phyloP scores from a whole-genome alignment of 169 alveolate genomes.

The Plasmodium gallinaceum region DNA sequence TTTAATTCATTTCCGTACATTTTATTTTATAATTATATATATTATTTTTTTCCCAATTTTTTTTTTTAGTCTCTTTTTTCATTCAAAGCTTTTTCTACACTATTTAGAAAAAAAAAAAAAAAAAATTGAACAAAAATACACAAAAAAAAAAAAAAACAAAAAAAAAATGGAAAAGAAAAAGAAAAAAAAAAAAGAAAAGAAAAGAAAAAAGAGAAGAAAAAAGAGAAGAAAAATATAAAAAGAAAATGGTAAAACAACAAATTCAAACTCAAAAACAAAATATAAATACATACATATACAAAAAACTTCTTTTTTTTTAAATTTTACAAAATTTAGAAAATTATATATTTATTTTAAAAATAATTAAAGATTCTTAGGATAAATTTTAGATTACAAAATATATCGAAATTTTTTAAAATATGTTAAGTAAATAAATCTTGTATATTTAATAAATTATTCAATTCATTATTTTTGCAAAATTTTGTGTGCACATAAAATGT shows the following conservation, averaged over 20 bases:
- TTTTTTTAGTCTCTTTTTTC: slow-evolving; percentile 1
- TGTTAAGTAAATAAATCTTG: too few species aligned
- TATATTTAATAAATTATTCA: too few species aligned
- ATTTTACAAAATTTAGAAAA: background rate
- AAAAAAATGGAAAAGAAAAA: background rate
- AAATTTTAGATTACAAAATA: background rate
- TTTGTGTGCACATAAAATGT: too few species aligned
- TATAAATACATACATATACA: background rate
- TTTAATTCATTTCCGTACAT: slow-evolving; percentile 4
- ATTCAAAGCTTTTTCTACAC: background rate
- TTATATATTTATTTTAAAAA: background rate
- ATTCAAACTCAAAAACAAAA: background rate
- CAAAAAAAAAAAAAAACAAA: background rate
- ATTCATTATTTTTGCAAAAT: too few species aligned
- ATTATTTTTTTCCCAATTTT: background rate
- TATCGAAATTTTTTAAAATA: too few species aligned
- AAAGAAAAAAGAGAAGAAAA: background rate
- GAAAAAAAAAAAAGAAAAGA: background rate
- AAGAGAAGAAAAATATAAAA: background rate
- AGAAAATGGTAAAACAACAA: background rate
- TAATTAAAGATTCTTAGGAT: slow-evolving; percentile 1
- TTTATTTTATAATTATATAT: background rate
- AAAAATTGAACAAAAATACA: too few species aligned
- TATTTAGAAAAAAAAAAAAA: background rate
- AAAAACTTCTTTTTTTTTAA: slow-evolving; percentile 1